phyloP scores from a whole-genome alignment of 2,329 filamentous ascomycete genomes.

The Pseudogymnoascus sp. region DNA sequence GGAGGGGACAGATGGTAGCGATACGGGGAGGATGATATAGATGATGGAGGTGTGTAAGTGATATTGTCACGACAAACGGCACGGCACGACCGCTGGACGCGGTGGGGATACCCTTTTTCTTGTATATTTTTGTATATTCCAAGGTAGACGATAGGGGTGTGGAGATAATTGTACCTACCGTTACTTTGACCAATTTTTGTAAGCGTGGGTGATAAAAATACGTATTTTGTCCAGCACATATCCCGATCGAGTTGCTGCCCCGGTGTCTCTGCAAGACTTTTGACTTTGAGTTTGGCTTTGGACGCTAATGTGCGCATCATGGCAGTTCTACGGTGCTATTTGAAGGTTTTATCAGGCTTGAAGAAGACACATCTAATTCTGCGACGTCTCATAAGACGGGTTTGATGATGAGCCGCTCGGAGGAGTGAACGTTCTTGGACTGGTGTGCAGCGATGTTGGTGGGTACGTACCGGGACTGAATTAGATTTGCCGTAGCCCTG shows the following conservation, averaged over 20 bases:
- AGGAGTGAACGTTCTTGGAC: background rate
- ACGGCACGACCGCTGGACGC: background rate
- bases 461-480: background rate
- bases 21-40: background rate
- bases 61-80: background rate
- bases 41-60: background rate
- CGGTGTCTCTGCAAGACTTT: background rate
- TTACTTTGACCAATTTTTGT: background rate
- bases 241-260: background rate
- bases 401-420: background rate
- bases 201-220: background rate
- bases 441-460: background rate
- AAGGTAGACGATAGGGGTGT: background rate
- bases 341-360: background rate
- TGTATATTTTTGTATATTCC: constrained; percentile 6
- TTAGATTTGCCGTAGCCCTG: background rate
- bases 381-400: background rate
- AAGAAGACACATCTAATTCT: background rate
- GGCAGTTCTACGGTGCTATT: background rate
- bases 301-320: background rate
- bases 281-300: background rate
- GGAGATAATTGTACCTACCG: background rate
- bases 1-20: background rate
- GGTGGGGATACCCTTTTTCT: constrained; percentile 3
- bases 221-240: background rate